Percentiles rank a stretch among this genome's conserved stretches.
These are phyloP conservation scores for Mycena belliarum DNA, from an alignment of 768 basidiomycete genomes.

Conservation along the genomic window DNA sequence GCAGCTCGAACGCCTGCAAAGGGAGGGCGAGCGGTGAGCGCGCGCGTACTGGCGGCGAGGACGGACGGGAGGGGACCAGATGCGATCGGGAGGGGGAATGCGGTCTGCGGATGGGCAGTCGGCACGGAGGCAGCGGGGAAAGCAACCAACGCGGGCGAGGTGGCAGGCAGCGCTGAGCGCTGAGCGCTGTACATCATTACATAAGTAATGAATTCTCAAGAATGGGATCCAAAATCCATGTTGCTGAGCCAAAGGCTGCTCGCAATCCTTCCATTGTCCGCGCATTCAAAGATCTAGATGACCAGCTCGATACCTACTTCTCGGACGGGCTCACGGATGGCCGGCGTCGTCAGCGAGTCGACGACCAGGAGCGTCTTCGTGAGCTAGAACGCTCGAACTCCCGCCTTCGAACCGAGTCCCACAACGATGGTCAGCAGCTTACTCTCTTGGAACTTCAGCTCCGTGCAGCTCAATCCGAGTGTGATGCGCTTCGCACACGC, in stretches of 20 bases:
- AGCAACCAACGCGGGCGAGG: neutral
- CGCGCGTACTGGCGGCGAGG: no score
- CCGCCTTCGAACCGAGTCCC: constrained; percentile 32
- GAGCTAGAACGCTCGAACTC: constrained; percentile 33
- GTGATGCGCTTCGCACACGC: constrained; percentile 24
- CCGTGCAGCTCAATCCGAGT: constrained; percentile 25
- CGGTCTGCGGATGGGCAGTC: no score
- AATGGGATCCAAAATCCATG: no score
- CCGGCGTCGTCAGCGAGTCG: constrained; percentile 40
- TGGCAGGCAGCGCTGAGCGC: no score
- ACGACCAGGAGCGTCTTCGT: constrained; percentile 36
- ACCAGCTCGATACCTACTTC: constrained; percentile 38
- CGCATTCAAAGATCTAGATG: constrained; percentile 41
- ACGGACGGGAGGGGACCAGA: no score
- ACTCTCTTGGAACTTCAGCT: constrained; percentile 26
- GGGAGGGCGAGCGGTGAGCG: no score
- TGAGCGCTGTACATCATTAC: no score
- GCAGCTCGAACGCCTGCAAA: no score
- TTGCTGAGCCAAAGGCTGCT: constrained; percentile 38
- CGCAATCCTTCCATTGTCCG: constrained; percentile 39
- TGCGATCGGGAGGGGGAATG: no score
- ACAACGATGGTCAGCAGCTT: constrained; percentile 31
- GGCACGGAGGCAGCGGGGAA: no score
- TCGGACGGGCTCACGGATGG: constrained; percentile 42
- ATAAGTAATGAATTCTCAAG: no score